A percentile compares a stretch with the other conserved stretches of the same genome.
These are phyloP conservation scores for Debaryomyces singareniensis DNA, from an alignment of 1,139 yeast genomes.

Conservation along the genomic window DNA sequence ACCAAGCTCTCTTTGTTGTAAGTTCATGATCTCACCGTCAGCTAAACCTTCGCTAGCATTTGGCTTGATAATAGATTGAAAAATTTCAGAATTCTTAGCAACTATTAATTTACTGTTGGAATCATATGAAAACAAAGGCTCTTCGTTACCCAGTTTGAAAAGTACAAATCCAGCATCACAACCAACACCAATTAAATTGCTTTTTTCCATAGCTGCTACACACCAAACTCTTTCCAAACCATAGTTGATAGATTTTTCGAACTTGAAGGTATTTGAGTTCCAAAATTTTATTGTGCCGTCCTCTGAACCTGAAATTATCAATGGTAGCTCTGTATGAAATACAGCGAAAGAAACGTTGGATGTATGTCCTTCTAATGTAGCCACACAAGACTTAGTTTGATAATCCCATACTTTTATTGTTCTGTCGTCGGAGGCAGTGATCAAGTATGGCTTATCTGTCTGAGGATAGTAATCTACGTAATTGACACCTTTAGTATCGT, in stretches of 20 bases:
- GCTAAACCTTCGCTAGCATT: slow-evolving; percentile 54
- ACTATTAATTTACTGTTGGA: slow-evolving; percentile 84
- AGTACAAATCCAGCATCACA: slow-evolving; percentile 92
- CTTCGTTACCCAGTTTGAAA: slow-evolving; percentile 85
- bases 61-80: slow-evolving; percentile 74
- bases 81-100: slow-evolving; percentile 88
- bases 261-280: slow-evolving; percentile 74
- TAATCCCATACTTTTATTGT: slow-evolving; percentile 94
- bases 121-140: slow-evolving; percentile 92
- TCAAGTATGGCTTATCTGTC: slow-evolving; percentile 91
- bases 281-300: slow-evolving; percentile 76
- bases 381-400: slow-evolving; percentile 93
- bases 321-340: slow-evolving; percentile 93
- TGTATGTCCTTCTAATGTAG: slow-evolving; percentile 88
- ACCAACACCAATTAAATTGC: slow-evolving; percentile 84
- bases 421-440: slow-evolving; percentile 89
- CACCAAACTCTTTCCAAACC: slow-evolving; percentile 98
- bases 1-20: slow-evolving; percentile 85
- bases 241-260: slow-evolving; percentile 85
- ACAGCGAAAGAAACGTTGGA: slow-evolving; percentile 94
- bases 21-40: slow-evolving; percentile 74
- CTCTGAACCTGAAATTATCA: slow-evolving; percentile 78
- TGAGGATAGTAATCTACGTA: slow-evolving; percentile 95
- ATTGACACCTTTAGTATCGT: slow-evolving; percentile 89
- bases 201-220: slow-evolving; percentile 67